Evolutionary conservation across 176 grass and related monocot species (phyloP).

Genomic region (Carex littledalei): DNA sequence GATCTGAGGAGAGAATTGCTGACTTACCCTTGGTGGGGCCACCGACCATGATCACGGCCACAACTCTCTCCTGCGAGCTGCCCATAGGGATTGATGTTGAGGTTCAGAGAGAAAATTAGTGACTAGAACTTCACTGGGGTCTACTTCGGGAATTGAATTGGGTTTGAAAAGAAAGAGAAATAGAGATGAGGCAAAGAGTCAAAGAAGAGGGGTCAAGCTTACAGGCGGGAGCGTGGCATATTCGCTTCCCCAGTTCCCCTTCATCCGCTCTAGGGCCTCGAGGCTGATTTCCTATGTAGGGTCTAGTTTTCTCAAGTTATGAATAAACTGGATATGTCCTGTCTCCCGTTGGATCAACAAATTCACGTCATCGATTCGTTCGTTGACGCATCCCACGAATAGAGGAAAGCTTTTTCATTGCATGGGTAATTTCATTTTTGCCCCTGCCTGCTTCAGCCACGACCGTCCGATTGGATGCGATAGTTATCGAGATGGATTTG

Average conservation of each 20-base stretch:
- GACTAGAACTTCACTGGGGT: slow-evolving; percentile 5
- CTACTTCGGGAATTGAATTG: neutral
- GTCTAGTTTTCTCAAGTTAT: neutral
- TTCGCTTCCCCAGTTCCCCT: slow-evolving; percentile 9
- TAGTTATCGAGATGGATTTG: no score
- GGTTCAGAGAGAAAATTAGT: neutral
- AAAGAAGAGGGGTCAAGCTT: slow-evolving; percentile 4
- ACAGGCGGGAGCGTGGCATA: slow-evolving; percentile 23
- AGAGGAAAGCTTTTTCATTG: no score
- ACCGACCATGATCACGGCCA: slow-evolving; percentile 98
- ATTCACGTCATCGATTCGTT: neutral
- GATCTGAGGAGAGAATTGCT: slow-evolving; percentile 30
- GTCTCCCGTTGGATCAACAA: neutral
- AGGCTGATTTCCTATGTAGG: neutral
- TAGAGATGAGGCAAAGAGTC: neutral
- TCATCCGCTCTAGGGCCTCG: slow-evolving; percentile 4
- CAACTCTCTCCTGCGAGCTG: slow-evolving; percentile 67
- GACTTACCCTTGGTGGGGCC: slow-evolving; percentile 79
- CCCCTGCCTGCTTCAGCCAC: neutral
- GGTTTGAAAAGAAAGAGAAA: neutral
- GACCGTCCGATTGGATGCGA: neutral
- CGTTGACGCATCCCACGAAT: neutral
- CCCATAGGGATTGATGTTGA: slow-evolving; percentile 36
- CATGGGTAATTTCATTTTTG: neutral
- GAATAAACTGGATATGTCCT: neutral